A percentile compares a stretch with the other conserved stretches of the same genome.
phyloP scores from a whole-genome alignment of 768 basidiomycete species.

The Leucogyrophana mollusca region DNA sequence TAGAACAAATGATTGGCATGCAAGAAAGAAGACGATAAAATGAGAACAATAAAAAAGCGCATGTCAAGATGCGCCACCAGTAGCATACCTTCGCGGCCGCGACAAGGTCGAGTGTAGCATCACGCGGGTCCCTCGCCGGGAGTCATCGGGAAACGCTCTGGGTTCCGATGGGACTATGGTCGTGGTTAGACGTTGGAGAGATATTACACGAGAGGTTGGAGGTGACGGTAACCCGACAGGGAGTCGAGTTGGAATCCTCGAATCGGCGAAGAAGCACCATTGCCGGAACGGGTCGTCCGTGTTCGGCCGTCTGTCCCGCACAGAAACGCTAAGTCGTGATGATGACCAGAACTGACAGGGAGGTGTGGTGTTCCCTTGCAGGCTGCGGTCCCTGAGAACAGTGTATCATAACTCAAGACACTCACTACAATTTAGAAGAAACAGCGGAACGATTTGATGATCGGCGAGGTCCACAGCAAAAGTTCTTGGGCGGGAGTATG shows the following conservation, averaged over 20 bases:
- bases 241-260: slow-evolving; percentile 5
- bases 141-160: background rate
- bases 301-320: slow-evolving; percentile 1
- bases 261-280: background rate
- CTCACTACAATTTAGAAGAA: too few relatives aligned
- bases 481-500: too few relatives aligned
- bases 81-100: background rate
- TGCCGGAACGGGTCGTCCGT: slow-evolving; percentile 2
- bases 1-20: too few relatives aligned
- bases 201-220: background rate
- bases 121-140: background rate
- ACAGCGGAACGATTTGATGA: too few relatives aligned
- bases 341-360: too few relatives aligned
- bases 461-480: too few relatives aligned
- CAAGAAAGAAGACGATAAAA: background rate
- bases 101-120: slow-evolving; percentile 4
- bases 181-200: background rate
- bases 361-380: too few relatives aligned
- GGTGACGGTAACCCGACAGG: background rate
- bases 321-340: too few relatives aligned
- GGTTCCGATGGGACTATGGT: background rate
- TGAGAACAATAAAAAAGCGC: background rate
- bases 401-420: too few relatives aligned
- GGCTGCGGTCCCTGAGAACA: too few relatives aligned
- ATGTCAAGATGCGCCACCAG: slow-evolving; percentile 1